Evolutionary conservation across 768 basidiomycete genomes (phyloP), one percentile per base, ranked within the genome.

Genomic region (Aureoboletus auriporus): DNA sequence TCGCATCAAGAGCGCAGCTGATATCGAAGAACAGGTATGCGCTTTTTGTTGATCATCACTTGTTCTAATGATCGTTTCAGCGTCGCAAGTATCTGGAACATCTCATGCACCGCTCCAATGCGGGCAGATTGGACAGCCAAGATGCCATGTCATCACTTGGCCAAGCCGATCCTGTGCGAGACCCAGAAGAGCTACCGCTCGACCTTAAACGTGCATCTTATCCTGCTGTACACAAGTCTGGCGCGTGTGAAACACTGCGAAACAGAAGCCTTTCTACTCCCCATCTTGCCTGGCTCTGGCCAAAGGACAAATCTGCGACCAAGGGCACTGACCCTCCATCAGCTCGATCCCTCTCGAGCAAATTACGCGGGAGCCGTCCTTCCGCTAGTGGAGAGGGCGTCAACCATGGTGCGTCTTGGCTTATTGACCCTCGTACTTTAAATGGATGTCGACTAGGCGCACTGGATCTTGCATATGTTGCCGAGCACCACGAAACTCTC

Each of bases 401-500:
- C 7, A 55, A 28, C 35, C 41, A 33, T 26, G 61, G 63, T 64
- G 11, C 46, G 63, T 59, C 9, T 17, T 49, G 38, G 23, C 7
- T 4, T 20, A 9, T 17, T 59, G 11, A 1, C 16, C 27, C 34
- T 30, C 28, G 42, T n/a, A 7, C 47, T 60, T 11, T 47, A 2
- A 23, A 37, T 5, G 14, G 10, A 28, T 43, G 20, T 28, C 23
- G 39, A 17, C 13, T 29, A 64, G 63, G 63, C 35, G 65, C 66
- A 0, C 60, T 78, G 8, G 65, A 71, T 41, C 64, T 84, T 8
- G 65, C 72, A 13, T 84, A 77, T 52, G 69, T 85, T 26, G 80
- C 81, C 1, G 94, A 96, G 66, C 79, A 90, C 59, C 92, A 94
- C 61, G 89, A 93, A 62, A 89, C 83, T 48, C 78, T 97, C 5